Base-by-base conservation (phyloP, 495 filamentous ascomycete species). In the Aspergillus panamensis region DNA sequence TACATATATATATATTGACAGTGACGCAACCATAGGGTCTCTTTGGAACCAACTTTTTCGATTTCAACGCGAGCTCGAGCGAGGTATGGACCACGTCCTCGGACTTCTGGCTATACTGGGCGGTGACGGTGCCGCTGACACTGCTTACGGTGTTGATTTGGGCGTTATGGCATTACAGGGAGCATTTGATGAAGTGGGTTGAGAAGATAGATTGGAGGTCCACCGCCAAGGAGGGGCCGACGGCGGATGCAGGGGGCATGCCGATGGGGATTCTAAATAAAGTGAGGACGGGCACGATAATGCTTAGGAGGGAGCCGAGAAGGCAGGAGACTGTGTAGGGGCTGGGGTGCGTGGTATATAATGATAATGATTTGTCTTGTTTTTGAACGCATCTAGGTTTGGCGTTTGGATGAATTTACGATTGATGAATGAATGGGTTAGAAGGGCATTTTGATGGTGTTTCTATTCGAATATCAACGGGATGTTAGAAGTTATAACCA, bases 1-100 rank as follows among this genome's bases (percentile, higher is more conserved):
- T 0, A 13, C n/a, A 47, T 7, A 16, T 9, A 13, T 30, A 47
- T 7, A 16, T 9, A 45, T 19, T 30, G 9, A n/a, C 45, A 42
- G 48, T 42, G 2, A 49, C 8, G 6, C 17, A 16, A 32, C 13
- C 30, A 21, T 8, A 66, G 64, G 66, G 68, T n/a, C 31, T 75
- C 14, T 75, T 73, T 49, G 68, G 72, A n/a, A 68, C 64, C 32
- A 69, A 64, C 33, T 72, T 75, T 42, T 75, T 73, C 61, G 59
- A 67, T 51, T 70, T 62, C 42, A 43, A 54, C 8, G 32, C 54
- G 21, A 50, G 51, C 37, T 51, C 42, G 5, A 48, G 33, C 9
- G 31, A 54, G 17, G 43, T 33, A 8, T 69, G 51, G 58, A 52
- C 62, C 30, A 62, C 57, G 17, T 60, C 68, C 0, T 39, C 44